phyloP scores from a whole-genome alignment of 306 rosid species.

The Mimosa bimucronata region DNA sequence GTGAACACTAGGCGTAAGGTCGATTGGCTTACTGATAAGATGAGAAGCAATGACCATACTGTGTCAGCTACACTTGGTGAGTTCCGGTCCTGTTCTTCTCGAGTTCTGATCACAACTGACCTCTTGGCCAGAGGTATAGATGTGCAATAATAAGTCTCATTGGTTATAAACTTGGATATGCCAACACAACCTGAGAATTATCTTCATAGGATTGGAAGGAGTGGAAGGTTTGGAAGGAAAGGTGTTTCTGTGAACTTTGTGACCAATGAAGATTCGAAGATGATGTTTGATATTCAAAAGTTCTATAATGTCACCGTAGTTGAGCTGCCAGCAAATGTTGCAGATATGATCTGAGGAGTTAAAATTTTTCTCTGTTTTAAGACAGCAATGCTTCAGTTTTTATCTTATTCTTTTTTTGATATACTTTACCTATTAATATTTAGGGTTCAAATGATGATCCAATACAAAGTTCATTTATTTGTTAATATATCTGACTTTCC shows the following conservation, averaged over 20 bases:
- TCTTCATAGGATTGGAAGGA: conserved; percentile 91
- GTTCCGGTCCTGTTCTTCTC: conserved; percentile 91
- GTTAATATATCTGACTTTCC: neutral
- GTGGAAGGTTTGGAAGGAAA: conserved; percentile 96
- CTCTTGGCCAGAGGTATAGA: conserved; percentile 96
- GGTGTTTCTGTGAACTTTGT: conserved; percentile 94
- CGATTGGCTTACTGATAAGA: conserved; percentile 97
- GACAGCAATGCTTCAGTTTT: conserved; percentile 46
- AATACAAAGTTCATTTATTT: conserved; percentile 29
- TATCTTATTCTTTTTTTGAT: conserved; percentile 32
- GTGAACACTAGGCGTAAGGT: conserved; percentile 95
- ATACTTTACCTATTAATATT: conserved; percentile 14
- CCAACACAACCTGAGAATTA: conserved; percentile 96
- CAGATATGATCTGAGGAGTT: conserved; percentile 75
- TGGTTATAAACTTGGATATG: conserved; percentile 84
- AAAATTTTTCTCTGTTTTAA: conserved; percentile 20
- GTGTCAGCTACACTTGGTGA: conserved; percentile 98
- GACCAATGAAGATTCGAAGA: conserved; percentile 70
- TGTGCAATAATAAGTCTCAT: conserved; percentile 92
- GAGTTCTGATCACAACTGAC: conserved; percentile 92
- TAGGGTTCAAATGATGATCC: conserved; percentile 49
- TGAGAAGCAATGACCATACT: conserved; percentile 86
- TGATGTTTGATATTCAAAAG: conserved; percentile 90
- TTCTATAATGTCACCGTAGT: conserved; percentile 85
- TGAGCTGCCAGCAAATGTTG: conserved; percentile 92